Conservation (phyloP, 148 eudicot species). For the Vaccinium corymbosum region DNA sequence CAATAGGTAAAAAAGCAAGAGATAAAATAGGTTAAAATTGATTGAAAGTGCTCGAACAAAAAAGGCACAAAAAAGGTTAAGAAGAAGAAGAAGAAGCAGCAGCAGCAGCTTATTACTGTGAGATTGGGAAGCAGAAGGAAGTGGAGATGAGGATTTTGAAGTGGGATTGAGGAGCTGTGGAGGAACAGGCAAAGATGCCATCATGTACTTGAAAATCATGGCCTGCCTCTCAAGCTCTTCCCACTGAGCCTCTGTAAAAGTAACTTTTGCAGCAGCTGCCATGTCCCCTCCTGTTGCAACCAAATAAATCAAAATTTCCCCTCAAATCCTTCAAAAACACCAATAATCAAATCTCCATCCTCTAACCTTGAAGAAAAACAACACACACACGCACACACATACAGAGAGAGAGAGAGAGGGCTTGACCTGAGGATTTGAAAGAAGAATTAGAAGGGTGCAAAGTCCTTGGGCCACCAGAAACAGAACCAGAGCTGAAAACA, state of each 20-base stretch:
- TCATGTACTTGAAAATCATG: slow-evolving; percentile 64
- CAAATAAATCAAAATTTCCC: background rate
- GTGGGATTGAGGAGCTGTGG: slow-evolving; percentile 52
- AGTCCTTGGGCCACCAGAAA: slow-evolving; percentile 19
- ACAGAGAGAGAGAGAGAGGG: background rate
- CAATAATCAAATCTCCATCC: background rate
- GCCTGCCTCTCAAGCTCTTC: slow-evolving; percentile 75
- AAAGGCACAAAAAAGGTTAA: background rate
- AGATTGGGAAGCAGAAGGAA: slow-evolving; percentile 24
- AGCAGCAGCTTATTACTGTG: slow-evolving; percentile 20
- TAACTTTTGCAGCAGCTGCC: slow-evolving; percentile 17
- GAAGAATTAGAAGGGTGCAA: slow-evolving; percentile 21
- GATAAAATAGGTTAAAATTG: background rate
- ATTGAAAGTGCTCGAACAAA: background rate
- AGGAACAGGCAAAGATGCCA: slow-evolving; percentile 70
- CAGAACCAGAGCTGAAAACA: slow-evolving; percentile 15
- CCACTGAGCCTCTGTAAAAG: slow-evolving; percentile 66
- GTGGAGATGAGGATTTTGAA: slow-evolving; percentile 20
- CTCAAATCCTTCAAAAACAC: background rate
- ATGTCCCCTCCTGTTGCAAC: slow-evolving; percentile 27
- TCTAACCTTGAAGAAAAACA: background rate
- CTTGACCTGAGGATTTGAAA: slow-evolving; percentile 28
- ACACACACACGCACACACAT: too few relatives aligned
- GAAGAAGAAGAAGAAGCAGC: background rate
- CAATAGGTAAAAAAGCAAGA: background rate